A percentile compares a stretch with the other conserved stretches of the same genome.
These are phyloP conservation scores for Quercus robur DNA, from an alignment of 306 rosid genomes.

Conservation along the genomic window DNA sequence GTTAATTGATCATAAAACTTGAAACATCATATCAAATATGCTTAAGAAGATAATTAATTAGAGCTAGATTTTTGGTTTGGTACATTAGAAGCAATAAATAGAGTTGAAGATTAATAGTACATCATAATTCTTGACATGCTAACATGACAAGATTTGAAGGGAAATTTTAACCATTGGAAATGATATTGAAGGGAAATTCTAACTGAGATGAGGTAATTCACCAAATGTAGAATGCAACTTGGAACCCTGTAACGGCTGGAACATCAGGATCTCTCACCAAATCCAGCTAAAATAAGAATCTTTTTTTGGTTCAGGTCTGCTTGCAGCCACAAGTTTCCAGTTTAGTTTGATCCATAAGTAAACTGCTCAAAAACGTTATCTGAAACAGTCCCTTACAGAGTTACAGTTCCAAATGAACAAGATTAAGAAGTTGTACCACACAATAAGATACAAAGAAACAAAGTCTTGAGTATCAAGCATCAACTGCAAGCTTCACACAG, in stretches of 20 bases:
- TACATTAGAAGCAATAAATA: too few relatives aligned
- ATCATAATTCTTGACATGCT: not conserved
- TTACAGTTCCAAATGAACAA: not conserved
- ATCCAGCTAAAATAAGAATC: not conserved
- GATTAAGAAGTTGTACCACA: not conserved
- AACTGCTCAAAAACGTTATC: not conserved
- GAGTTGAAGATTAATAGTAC: not conserved
- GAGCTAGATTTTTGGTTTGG: too few relatives aligned
- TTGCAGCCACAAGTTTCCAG: not conserved
- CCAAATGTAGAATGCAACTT: conserved; percentile 8
- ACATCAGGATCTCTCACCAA: conserved; percentile 6
- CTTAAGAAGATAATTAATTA: too few relatives aligned
- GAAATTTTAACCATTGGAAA: not conserved
- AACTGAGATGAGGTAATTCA: not conserved
- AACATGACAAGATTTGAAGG: not conserved
- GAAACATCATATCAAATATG: too few relatives aligned
- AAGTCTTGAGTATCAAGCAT: not conserved
- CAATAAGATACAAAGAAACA: not conserved
- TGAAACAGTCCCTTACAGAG: too few relatives aligned
- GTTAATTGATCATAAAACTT: too few relatives aligned
- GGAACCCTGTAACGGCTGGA: not conserved
- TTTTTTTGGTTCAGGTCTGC: not conserved
- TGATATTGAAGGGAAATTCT: not conserved
- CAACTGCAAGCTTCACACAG: not conserved
- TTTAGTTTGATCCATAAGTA: not conserved